phyloP scores from a whole-genome alignment of 2,329 filamentous ascomycete genomes.

The Nothophaeocryptopus gaeumannii region DNA sequence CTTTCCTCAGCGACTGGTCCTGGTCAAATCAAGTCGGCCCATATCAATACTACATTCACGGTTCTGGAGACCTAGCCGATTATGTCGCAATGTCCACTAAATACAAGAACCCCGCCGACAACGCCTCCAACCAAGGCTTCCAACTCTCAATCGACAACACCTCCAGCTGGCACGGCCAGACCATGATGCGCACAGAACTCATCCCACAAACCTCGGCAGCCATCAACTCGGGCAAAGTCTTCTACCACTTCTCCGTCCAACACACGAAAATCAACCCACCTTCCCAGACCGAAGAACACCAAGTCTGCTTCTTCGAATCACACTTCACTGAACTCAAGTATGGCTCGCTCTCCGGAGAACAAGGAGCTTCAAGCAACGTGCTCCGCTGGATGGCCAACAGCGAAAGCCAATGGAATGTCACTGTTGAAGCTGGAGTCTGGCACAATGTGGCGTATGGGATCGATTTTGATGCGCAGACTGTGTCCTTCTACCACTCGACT shows the following conservation, averaged over 20 bases:
- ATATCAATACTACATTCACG: constrained; percentile 77
- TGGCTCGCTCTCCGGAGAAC: constrained; percentile 56
- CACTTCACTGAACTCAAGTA: constrained; percentile 75
- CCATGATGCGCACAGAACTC: constrained; percentile 70
- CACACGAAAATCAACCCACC: constrained; percentile 59
- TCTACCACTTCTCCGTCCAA: constrained; percentile 70
- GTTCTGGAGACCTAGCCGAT: constrained; percentile 51
- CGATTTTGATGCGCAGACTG: constrained; percentile 61
- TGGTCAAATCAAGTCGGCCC: constrained; percentile 67
- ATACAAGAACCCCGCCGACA: constrained; percentile 66
- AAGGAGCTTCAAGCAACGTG: constrained; percentile 51
- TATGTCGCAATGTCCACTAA: constrained; percentile 61
- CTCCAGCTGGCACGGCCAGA: constrained; percentile 69
- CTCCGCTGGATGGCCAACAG: constrained; percentile 65
- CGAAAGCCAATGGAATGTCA: constrained; percentile 60
- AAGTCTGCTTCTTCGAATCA: constrained; percentile 62
- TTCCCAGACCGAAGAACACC: constrained; percentile 62
- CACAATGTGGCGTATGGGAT: constrained; percentile 75
- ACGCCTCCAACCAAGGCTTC: constrained; percentile 60
- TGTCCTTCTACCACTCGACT: constrained; percentile 69
- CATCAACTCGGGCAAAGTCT: constrained; percentile 65
- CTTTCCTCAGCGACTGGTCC: constrained; percentile 55
- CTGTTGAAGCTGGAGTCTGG: constrained; percentile 64
- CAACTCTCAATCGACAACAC: constrained; percentile 65
- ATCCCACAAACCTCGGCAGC: constrained; percentile 67